Evolutionary conservation across 2,329 filamentous ascomycete genomes (phyloP), one percentile per base, ranked within the genome.

Genomic region (Ceratocystiopsis sp.): DNA sequence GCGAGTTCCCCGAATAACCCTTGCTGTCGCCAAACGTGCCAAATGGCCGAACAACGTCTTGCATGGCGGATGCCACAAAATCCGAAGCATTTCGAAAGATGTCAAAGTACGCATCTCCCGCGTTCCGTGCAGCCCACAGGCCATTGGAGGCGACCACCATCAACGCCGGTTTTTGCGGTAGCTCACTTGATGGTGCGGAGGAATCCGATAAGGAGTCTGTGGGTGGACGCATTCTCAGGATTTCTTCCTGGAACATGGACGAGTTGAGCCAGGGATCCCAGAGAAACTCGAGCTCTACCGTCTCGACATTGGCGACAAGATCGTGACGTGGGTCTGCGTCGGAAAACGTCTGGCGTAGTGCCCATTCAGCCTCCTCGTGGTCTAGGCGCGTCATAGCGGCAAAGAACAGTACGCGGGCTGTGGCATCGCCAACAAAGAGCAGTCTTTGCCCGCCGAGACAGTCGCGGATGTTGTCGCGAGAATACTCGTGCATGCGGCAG

Each of bases 191-290:
- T 29, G 25, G 10, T 29, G 25, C 25, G 2, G 25, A 11, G 17
- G 51, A 47, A 15, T 48, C 40, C 7, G 45, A 48, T n/a, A 17
- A 16, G 34, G 13, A 35, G 25, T 2, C 25, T 10, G 9, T 29
- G 6, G 25, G 25, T 4, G 25, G 29, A 52, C 54, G 48, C 63
- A 67, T 2, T 18, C 52, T 52, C 25, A 55, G 52, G 37, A 75
- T 50, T 40, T 68, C 61, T 14, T 57, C 52, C 19, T 61, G 53
- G 25, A 70, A 51, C 10, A 51, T 51, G 0, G 66, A 64, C 25
- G 66, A 63, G 53, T 79, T 72, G 19, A 79, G 59, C 57, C 63
- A 77, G 0, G 76, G 75, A 54, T 80, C 75, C 73, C 73, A 80
- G 12, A 76, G 55, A 48, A 76, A 78, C 39, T 70, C 59, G 21